Percentiles rank a stretch among this genome's conserved stretches.
phyloP scores from a whole-genome alignment of 257 asterid genomes.

The Forsythia viridissima region DNA sequence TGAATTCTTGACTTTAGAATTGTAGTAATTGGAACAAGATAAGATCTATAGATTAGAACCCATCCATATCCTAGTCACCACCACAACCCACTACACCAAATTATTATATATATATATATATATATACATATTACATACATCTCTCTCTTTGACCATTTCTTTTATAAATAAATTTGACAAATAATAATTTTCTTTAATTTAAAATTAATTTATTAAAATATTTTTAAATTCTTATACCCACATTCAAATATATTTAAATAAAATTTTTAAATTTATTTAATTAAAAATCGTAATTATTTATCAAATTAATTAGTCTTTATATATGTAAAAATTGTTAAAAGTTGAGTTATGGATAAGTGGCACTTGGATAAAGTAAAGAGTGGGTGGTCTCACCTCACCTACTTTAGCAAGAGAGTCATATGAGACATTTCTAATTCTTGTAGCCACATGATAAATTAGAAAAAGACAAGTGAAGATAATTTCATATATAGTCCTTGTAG shows the following conservation, averaged over 20 bases:
- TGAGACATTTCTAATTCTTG: constrained; percentile 16
- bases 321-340: too few relatives aligned
- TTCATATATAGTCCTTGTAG: neutral
- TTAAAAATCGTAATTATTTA: too few relatives aligned
- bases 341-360: neutral
- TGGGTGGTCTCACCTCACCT: constrained; percentile 17
- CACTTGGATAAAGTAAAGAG: constrained; percentile 13
- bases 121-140: too few relatives aligned
- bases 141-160: too few relatives aligned
- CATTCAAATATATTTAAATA: too few relatives aligned
- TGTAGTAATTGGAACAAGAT: constrained; percentile 39
- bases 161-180: too few relatives aligned
- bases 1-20: constrained; percentile 42
- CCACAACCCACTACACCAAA: constrained; percentile 16
- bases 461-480: neutral
- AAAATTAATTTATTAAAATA: too few relatives aligned
- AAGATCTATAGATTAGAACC: constrained; percentile 37
- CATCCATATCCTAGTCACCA: constrained; percentile 53
- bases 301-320: too few relatives aligned
- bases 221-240: too few relatives aligned
- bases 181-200: too few relatives aligned
- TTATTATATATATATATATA: neutral
- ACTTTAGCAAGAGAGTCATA: constrained; percentile 21
- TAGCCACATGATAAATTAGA: neutral
- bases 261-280: too few relatives aligned